phyloP scores from a whole-genome alignment of 2,329 filamentous ascomycete species.

The Ophiostoma triangulosporum region DNA sequence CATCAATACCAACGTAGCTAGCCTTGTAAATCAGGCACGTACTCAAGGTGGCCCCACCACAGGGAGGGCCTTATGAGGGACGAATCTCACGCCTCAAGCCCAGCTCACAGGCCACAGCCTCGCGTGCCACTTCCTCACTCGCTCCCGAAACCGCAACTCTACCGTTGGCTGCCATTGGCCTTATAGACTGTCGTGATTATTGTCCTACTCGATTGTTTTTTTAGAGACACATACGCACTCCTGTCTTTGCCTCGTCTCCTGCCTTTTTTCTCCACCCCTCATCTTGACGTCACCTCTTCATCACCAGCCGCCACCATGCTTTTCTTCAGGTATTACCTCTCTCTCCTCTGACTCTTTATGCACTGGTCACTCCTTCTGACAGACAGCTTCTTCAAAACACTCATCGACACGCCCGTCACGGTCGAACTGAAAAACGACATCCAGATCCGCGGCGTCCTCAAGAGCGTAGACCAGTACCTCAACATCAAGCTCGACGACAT shows the following conservation, averaged over 20 bases:
- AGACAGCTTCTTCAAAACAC: conserved; percentile 79
- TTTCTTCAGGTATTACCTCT: not conserved
- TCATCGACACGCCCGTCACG: conserved; percentile 93
- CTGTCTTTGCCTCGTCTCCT: not conserved
- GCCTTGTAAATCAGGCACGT: not conserved
- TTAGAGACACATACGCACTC: not conserved
- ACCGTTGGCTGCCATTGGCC: no score
- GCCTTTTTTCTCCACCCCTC: not conserved
- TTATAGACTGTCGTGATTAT: no score
- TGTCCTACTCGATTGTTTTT: no score
- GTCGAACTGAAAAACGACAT: conserved; percentile 99
- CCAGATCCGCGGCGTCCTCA: conserved; percentile 85
- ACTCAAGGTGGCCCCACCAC: not conserved
- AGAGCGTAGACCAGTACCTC: conserved; percentile 96
- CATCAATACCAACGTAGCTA: no score
- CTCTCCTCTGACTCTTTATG: not conserved
- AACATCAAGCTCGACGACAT: conserved; percentile 99
- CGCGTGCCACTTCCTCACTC: not conserved
- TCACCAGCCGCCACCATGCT: not conserved
- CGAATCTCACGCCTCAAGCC: not conserved
- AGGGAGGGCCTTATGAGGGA: not conserved
- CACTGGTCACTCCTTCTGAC: not conserved
- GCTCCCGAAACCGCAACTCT: no score
- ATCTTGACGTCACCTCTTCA: not conserved
- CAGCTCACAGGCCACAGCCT: not conserved